Evolutionary conservation across 2,329 filamentous ascomycete genomes (phyloP).

Genomic region (Curvularia verruculosa): DNA sequence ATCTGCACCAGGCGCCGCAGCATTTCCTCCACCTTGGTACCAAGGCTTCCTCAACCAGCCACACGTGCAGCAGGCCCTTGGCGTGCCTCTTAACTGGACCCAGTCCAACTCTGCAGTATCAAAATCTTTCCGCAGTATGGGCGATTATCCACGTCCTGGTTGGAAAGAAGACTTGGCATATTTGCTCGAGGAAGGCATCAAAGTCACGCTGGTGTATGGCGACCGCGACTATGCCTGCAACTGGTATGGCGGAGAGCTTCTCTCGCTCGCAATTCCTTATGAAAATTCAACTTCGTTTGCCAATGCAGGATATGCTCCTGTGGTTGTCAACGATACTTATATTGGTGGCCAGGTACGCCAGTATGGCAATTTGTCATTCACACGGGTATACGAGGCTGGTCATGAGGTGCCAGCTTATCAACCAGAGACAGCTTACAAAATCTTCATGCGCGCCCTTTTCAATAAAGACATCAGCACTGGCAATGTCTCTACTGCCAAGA

Average conservation of each 20-base stretch:
- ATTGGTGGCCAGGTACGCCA: constrained; percentile 76
- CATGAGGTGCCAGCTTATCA: constrained; percentile 58
- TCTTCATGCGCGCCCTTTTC: constrained; percentile 60
- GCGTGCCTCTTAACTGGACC: constrained; percentile 66
- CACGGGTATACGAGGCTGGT: constrained; percentile 59
- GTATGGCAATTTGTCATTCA: constrained; percentile 69
- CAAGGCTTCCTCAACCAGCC: constrained; percentile 63
- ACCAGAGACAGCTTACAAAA: constrained; percentile 58
- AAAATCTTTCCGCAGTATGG: constrained; percentile 55
- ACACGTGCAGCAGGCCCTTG: constrained; percentile 61
- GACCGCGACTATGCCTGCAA: constrained; percentile 57
- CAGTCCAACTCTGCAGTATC: constrained; percentile 50
- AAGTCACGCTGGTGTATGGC: constrained; percentile 41
- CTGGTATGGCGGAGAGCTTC: constrained; percentile 75
- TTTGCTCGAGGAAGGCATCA: constrained; percentile 57
- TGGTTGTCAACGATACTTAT: constrained; percentile 71
- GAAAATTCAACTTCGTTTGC: constrained; percentile 63
- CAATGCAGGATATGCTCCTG: constrained; percentile 72
- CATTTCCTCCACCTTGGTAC: constrained; percentile 52
- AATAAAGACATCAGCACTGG: constrained; percentile 63
- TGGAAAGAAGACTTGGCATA: constrained; percentile 58
- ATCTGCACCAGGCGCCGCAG: constrained; percentile 56
- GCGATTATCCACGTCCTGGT: constrained; percentile 57
- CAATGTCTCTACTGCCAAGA: constrained; percentile 49
- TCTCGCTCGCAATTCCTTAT: constrained; percentile 64